These are phyloP conservation scores for Dendrobium huoshanense DNA, from an alignment of 106 monocot species.

Conservation along the genomic window DNA sequence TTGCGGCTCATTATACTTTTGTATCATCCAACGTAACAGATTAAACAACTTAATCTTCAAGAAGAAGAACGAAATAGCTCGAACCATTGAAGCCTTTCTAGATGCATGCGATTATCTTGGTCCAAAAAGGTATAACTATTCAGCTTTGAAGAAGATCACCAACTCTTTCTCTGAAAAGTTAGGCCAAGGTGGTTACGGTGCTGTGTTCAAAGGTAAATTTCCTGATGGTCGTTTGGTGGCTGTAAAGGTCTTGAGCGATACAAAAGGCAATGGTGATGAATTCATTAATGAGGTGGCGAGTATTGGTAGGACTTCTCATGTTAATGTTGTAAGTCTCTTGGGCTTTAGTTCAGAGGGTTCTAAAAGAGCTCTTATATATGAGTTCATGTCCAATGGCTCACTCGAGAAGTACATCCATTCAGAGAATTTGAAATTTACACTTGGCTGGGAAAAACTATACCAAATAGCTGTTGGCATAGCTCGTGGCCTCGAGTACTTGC, in stretches of 20 bases:
- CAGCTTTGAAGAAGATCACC: slow-evolving; percentile 7
- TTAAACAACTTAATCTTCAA: neutral
- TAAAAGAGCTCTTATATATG: slow-evolving; percentile 12
- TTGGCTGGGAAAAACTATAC: slow-evolving; percentile 8
- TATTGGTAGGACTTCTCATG: slow-evolving; percentile 13
- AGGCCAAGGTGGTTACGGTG: slow-evolving; percentile 14
- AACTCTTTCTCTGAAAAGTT: slow-evolving; percentile 10
- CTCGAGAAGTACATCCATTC: slow-evolving; percentile 17
- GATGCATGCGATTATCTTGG: too few species aligned
- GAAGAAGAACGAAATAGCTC: neutral
- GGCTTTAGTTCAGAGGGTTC: slow-evolving; percentile 13
- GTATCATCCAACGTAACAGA: neutral
- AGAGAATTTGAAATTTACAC: neutral
- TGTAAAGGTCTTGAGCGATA: slow-evolving; percentile 7
- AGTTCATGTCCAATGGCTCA: slow-evolving; percentile 15
- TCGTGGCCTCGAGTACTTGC: slow-evolving; percentile 15
- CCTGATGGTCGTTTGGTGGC: neutral
- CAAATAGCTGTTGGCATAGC: slow-evolving; percentile 17
- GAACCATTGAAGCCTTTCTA: too few species aligned
- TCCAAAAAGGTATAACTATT: too few species aligned
- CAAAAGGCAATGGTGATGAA: slow-evolving; percentile 3
- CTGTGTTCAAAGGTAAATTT: slow-evolving; percentile 8
- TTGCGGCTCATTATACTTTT: neutral
- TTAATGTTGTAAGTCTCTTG: slow-evolving; percentile 10
- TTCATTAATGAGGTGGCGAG: slow-evolving; percentile 14